These are phyloP conservation scores for Aristolochia fimbriata DNA, from an alignment of 164 flowering plant species.

Conservation along the genomic window DNA sequence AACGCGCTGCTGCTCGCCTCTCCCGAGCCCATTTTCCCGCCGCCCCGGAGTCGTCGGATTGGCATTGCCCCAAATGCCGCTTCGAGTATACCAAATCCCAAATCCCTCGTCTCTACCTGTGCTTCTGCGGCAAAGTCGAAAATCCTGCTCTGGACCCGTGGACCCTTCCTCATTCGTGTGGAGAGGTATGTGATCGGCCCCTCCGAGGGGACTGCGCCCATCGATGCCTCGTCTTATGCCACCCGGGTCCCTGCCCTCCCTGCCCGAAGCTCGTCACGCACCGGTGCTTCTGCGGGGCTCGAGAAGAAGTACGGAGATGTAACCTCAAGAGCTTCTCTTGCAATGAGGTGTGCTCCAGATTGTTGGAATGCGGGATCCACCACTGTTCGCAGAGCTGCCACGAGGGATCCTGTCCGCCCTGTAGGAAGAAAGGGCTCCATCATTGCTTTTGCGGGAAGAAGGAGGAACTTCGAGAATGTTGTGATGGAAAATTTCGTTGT, in stretches of 20 bases:
- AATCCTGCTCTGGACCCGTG: constrained; percentile 78
- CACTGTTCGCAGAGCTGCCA: constrained; percentile 59
- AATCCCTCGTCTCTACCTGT: constrained; percentile 50
- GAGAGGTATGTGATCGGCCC: constrained; percentile 63
- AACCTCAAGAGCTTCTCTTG: constrained; percentile 71
- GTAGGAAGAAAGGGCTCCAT: constrained; percentile 35
- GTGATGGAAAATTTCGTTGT: constrained; percentile 52
- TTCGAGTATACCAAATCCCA: constrained; percentile 44
- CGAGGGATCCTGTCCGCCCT: constrained; percentile 67
- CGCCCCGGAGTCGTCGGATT: constrained; percentile 34
- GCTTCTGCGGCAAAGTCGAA: constrained; percentile 74
- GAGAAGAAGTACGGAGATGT: constrained; percentile 63
- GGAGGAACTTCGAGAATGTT: constrained; percentile 60
- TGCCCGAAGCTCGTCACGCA: constrained; percentile 72
- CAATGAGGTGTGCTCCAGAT: constrained; percentile 31
- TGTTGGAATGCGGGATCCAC: constrained; percentile 54
- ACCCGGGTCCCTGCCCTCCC: constrained; percentile 90
- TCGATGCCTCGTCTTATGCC: constrained; percentile 66
- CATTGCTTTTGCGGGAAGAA: constrained; percentile 59
- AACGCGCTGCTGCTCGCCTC: constrained; percentile 55
- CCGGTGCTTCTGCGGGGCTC: constrained; percentile 59
- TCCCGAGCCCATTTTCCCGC: constrained; percentile 23
- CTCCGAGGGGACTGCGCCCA: constrained; percentile 68
- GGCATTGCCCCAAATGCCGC: constrained; percentile 95
- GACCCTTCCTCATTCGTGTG: constrained; percentile 91